Evolutionary conservation across 148 eudicot species (phyloP).

Genomic region (Hydrangea macrophylla): DNA sequence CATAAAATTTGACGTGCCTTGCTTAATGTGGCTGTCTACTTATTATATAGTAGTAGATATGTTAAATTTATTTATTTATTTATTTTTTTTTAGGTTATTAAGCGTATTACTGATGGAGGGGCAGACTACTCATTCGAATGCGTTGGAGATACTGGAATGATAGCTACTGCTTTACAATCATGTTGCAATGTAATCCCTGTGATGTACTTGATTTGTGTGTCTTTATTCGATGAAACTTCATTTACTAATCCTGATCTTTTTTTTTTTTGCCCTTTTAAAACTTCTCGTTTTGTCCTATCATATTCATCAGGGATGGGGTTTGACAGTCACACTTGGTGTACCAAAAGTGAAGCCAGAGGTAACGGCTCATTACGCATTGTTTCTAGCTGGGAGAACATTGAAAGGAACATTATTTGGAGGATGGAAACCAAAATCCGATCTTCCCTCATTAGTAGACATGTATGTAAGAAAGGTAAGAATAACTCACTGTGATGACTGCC

Average conservation of each 20-base stretch:
- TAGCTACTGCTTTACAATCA: conserved; percentile 81
- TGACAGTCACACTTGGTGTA: conserved; percentile 93
- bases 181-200: conserved; percentile 62
- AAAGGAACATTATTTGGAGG: conserved; percentile 91
- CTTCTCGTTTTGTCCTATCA: too few species aligned
- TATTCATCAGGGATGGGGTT: conserved; percentile 77
- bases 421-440: conserved; percentile 96
- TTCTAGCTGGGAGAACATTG: conserved; percentile 79
- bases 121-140: conserved; percentile 97
- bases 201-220: neutral
- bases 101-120: conserved; percentile 77
- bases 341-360: conserved; percentile 82
- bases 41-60: too few species aligned
- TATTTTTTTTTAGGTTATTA: conserved; percentile 55
- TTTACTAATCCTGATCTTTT: neutral
- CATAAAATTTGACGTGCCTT: too few species aligned
- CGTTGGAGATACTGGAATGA: conserved; percentile 73
- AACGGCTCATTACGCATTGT: conserved; percentile 65
- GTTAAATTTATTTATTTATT: neutral
- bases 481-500: neutral
- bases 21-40: too few species aligned
- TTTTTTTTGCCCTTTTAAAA: neutral
- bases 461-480: conserved; percentile 59
- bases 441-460: conserved; percentile 84
- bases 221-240: neutral